phyloP scores from a whole-genome alignment of 163 green algal species.

The Coccomyxa subellipsoidea region DNA sequence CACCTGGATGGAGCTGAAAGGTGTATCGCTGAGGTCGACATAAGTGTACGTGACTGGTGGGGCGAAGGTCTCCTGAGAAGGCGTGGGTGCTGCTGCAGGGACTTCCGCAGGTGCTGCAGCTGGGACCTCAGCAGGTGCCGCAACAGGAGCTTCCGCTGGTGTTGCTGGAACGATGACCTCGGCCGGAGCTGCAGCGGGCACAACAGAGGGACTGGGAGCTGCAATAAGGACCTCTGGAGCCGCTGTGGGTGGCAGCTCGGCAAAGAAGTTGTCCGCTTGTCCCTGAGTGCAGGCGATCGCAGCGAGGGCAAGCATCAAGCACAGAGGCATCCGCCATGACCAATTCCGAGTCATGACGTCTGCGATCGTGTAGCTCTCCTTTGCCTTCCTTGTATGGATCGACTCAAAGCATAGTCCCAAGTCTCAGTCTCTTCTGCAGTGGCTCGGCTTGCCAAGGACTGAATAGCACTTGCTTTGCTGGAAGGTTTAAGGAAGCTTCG shows the following conservation, averaged over 20 bases:
- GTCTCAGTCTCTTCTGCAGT: no score
- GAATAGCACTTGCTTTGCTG: background rate
- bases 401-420: no score
- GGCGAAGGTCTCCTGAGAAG: background rate
- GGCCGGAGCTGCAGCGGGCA: background rate
- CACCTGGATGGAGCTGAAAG: background rate
- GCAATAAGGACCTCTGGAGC: background rate
- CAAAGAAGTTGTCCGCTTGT: background rate
- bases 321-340: background rate
- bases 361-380: background rate
- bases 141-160: no score
- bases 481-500: background rate
- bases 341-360: background rate
- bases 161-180: no score
- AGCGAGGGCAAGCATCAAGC: background rate
- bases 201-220: background rate
- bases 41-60: background rate
- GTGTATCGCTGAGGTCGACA: background rate
- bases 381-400: background rate
- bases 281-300: background rate
- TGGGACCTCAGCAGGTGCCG: no score
- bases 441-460: no score
- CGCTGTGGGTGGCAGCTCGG: background rate
- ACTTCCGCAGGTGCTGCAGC: no score
- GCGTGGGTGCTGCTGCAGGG: background rate